Base-by-base conservation (phyloP, 2,329 filamentous ascomycete genomes). In the Sporothrix variecibatus region DNA sequence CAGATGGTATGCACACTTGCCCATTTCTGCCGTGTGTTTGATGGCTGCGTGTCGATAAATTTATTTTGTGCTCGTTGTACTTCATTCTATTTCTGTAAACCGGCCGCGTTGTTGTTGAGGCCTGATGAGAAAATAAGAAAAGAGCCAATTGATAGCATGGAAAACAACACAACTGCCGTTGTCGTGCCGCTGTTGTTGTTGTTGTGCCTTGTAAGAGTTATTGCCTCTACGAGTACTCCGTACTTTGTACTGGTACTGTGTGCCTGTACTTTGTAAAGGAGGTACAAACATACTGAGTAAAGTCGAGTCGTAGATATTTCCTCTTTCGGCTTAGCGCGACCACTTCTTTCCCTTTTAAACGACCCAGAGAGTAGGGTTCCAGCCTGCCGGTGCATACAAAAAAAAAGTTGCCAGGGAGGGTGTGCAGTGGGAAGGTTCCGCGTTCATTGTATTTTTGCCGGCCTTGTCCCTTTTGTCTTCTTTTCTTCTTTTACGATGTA, bases 391-490 rank as follows among this genome's bases (percentile, higher is more conserved):
- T 60, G 53, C 69, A 49, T 28, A 15, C 28, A n/a, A 70, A 40
- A 38, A 60, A 70, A 56, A 58, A n/a, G n/a, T 3, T 20, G 68
- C 51, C 46, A 67, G 62, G 65, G 69, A n/a, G 34, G 51, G 69
- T 72, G 62, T 67, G 62, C 40, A 67, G 40, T 46, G 40, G 64
- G 43, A 67, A 67, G 43, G 43, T 68, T 43, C 26, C 38, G 51
- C 51, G 20, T 40, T 56, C 51, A 26, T 56, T 56, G n/a, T 53
- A 20, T 34, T 20, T 60, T 15, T 17, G 26, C 15, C 26, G 7
- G 53, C 31, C 20, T 64, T 64, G 43, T 71, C 62, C 60, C 71
- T 46, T 28, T n/a, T 71, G 75, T 71, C 67, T 68, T 65, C 73
- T 71, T 73, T 72, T 73, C 49, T 70, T 69, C 72, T 70, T 38